A percentile compares a stretch with the other conserved stretches of the same genome.
Evolutionary conservation across 2,329 filamentous ascomycete species (phyloP).

Genomic region (Cladobotryum mycophilum): DNA sequence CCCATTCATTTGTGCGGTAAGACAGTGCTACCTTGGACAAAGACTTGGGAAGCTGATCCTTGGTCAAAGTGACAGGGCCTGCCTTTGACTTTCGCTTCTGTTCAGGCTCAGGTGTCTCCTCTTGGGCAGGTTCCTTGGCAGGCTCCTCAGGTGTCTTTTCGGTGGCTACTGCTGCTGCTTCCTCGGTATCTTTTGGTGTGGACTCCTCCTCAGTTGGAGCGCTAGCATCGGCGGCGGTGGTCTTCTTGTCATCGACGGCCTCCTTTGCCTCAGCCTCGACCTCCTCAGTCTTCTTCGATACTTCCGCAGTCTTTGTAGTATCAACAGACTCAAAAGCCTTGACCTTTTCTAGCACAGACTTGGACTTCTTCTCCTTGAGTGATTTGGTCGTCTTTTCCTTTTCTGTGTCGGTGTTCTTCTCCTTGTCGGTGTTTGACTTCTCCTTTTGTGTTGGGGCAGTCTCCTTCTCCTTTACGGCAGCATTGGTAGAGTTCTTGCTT

Average conservation of each 20-base stretch:
- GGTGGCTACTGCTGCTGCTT: slow-evolving; percentile 2
- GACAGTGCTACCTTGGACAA: slow-evolving; percentile 72
- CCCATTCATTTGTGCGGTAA: slow-evolving; percentile 93
- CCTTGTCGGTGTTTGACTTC: background rate
- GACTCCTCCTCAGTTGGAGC: no score
- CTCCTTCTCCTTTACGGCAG: no score
- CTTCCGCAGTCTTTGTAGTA: background rate
- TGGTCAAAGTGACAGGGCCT: slow-evolving; percentile 44
- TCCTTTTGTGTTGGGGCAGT: background rate
- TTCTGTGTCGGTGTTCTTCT: background rate
- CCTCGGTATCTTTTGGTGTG: background rate
- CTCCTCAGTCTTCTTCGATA: background rate
- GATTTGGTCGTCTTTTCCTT: background rate
- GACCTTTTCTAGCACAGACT: background rate
- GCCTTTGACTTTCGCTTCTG: slow-evolving; percentile 36
- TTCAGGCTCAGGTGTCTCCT: slow-evolving; percentile 17
- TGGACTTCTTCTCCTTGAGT: background rate
- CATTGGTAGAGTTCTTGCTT: no score
- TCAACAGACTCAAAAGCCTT: background rate
- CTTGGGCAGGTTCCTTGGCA: background rate
- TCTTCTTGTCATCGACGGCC: no score
- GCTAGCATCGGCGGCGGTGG: no score
- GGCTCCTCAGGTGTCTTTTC: slow-evolving; percentile 9
- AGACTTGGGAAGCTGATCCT: slow-evolving; percentile 59
- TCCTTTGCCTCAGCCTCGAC: background rate